Evolutionary conservation across 2,329 filamentous ascomycete species (phyloP).

Genomic region (Claviceps spartinae): DNA sequence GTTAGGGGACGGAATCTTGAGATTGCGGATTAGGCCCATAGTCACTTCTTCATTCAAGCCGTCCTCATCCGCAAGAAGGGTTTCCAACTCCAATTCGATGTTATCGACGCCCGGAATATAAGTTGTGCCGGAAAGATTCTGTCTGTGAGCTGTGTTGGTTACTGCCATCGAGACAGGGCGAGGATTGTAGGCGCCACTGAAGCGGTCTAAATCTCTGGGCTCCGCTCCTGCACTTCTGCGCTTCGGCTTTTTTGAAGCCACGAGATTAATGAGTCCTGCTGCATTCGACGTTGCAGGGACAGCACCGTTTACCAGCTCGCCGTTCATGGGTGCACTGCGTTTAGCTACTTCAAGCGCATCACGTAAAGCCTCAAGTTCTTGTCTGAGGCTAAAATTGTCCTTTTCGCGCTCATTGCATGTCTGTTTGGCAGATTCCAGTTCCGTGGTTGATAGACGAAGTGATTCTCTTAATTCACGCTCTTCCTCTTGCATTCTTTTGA

Average conservation of each 20-base stretch:
- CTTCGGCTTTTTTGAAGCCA: constrained; percentile 95
- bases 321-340: constrained; percentile 61
- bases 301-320: constrained; percentile 31
- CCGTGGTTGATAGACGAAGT: constrained; percentile 62
- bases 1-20: constrained; percentile 87
- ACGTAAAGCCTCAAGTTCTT: constrained; percentile 80
- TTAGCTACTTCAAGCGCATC: constrained; percentile 85
- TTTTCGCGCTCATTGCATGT: constrained; percentile 64
- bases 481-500: constrained; percentile 90
- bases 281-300: constrained; percentile 35
- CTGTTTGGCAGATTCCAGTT: constrained; percentile 67
- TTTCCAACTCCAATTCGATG: constrained; percentile 89
- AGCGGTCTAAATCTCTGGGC: constrained; percentile 72
- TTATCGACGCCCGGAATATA: constrained; percentile 76
- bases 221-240: constrained; percentile 83
- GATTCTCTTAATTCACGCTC: constrained; percentile 76
- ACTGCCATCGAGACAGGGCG: constrained; percentile 94
- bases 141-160: constrained; percentile 50
- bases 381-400: constrained; percentile 73
- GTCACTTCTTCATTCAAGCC: constrained; percentile 94
- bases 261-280: constrained; percentile 85
- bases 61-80: constrained; percentile 86
- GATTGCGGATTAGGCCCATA: constrained; percentile 86
- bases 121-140: constrained; percentile 58
- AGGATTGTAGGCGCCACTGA: constrained; percentile 86